Evolutionary conservation across 257 asterid species (phyloP), one percentile per base, ranked within the genome.

Genomic region (Solanum okadae): DNA sequence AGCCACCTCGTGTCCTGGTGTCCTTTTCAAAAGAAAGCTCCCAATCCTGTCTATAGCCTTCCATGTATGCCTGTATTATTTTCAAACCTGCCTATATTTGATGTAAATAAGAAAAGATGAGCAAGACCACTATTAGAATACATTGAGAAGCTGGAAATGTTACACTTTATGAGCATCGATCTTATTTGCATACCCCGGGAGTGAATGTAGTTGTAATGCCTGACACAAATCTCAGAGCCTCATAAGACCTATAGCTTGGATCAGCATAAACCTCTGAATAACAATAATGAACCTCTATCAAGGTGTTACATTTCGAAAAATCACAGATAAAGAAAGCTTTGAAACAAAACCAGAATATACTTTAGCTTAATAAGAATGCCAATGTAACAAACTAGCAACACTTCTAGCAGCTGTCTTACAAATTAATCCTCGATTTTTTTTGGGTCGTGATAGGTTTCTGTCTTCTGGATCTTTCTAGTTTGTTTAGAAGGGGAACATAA

Each of bases 1-100:
- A 97, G 92, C 98, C 99, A 88, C 99, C 98, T 92, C 93, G 91
- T 87, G 98, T 94, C 90, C 99, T 93, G 68, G 98, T 97, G 92
- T 97, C 98, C 90, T 96, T 94, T 91, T 96, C 98, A 77, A 96
- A 95, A 14, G 99, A 97, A 87, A 97, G 98, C 67, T 87, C 93
- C 99, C 98, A 97, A 92, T 97, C 98, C 88, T 97, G 98, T 87
- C 98, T 91, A 88, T 96, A 97, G 61, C 99, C 99, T 71, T 97
- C 98, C 91, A 93, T 88, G 89, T 97, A 97, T 81, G 94, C 91
- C 91, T 97, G 93, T 86, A 97, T 87, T 88, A 95, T 94, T 91
- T 95, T 97, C 94, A 96, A 81, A 87, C 95, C 99, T 10, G 99
- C 94, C 99, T 97, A 56, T 40, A 65, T 27, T 85, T 44, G 65